Conservation (phyloP, 2,329 filamentous ascomycete genomes). For the Monilinia fructigena region DNA sequence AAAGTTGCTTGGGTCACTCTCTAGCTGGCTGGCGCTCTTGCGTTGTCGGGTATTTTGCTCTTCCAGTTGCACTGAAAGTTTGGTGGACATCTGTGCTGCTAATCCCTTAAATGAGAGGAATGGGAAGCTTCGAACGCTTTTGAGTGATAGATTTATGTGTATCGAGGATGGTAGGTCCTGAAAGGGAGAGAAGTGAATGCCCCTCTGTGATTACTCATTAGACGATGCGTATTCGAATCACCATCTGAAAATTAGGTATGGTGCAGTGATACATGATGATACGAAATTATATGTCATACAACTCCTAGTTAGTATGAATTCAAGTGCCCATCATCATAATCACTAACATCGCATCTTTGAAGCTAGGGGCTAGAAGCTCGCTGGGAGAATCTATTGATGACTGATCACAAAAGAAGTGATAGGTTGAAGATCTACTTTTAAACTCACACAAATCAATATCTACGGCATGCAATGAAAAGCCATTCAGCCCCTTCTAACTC, state of each 20-base stretch:
- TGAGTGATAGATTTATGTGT: not conserved
- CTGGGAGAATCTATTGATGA: not conserved
- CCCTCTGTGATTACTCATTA: not conserved
- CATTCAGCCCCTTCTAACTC: not conserved
- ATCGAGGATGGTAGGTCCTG: not conserved
- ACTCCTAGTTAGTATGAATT: conserved; percentile 3
- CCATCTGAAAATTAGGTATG: not conserved
- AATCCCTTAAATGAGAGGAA: not conserved
- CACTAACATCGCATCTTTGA: not conserved
- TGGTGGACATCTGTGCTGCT: not conserved
- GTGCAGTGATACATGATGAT: not conserved
- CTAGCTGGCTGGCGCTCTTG: not conserved
- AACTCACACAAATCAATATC: not conserved
- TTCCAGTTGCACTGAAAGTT: not conserved
- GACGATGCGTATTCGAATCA: not conserved
- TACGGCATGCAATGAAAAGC: conserved; percentile 1
- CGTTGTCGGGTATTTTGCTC: conserved; percentile 4
- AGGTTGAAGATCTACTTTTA: not conserved
- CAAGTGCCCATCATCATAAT: not conserved
- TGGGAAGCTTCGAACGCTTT: not conserved
- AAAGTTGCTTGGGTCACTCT: too few relatives aligned
- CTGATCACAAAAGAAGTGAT: not conserved
- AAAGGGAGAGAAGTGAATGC: not conserved
- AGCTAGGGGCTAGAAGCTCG: not conserved
- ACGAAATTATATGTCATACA: not conserved